Conservation (phyloP, 1,284 basidiomycete species). For the Ganoderma resinaceum region DNA sequence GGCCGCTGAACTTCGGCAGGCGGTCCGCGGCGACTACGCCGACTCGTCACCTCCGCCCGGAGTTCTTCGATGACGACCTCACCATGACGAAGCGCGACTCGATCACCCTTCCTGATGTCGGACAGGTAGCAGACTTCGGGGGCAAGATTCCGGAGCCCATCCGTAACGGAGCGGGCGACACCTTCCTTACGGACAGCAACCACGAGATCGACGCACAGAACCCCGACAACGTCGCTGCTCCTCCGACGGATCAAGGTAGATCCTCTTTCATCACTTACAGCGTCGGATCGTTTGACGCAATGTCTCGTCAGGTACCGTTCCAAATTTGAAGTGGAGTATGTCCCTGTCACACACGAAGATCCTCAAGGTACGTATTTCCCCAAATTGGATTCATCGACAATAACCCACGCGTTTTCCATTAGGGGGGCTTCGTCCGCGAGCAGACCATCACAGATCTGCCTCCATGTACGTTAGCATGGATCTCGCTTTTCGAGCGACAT, state of each 20-base stretch:
- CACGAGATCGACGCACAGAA: conserved; percentile 36
- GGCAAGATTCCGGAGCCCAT: conserved; percentile 38
- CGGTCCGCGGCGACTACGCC: conserved; percentile 30
- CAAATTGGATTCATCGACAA: not conserved
- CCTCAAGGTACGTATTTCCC: conserved; percentile 29
- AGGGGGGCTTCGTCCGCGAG: conserved; percentile 40
- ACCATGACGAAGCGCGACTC: conserved; percentile 29
- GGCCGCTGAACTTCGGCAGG: conserved; percentile 31
- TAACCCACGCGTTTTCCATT: conserved; percentile 5
- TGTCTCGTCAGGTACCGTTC: conserved; percentile 31
- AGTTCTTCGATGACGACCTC: conserved; percentile 15
- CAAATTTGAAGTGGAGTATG: conserved; percentile 40
- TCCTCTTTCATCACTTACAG: not conserved
- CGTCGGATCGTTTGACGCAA: conserved; percentile 16
- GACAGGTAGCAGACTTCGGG: conserved; percentile 36
- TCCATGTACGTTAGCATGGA: conserved; percentile 30
- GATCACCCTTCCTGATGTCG: conserved; percentile 34
- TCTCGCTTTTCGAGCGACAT: conserved; percentile 8
- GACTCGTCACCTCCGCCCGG: conserved; percentile 36
- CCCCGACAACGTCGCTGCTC: conserved; percentile 38
- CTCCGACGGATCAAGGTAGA: conserved; percentile 35
- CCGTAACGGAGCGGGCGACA: conserved; percentile 40
- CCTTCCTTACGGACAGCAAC: conserved; percentile 34
- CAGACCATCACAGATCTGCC: conserved; percentile 39
- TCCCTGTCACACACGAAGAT: conserved; percentile 38